phyloP scores from a whole-genome alignment of 2,329 filamentous ascomycete genomes.

The Aureobasidium pullulans region DNA sequence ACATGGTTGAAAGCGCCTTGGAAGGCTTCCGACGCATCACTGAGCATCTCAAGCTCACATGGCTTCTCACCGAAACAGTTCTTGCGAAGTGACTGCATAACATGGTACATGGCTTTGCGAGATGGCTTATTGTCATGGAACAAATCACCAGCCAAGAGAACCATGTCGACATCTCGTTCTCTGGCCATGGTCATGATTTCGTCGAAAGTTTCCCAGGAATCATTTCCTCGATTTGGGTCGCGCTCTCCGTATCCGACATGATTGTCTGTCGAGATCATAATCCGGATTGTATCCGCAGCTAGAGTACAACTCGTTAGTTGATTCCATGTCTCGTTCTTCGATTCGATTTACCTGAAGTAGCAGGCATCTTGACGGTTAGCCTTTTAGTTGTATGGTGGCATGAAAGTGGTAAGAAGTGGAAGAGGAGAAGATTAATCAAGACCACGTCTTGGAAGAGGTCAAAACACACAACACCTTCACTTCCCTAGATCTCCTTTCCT shows the following conservation, averaged over 20 bases:
- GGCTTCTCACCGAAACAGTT: constrained; percentile 95
- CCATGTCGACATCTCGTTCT: constrained; percentile 91
- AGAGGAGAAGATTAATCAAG: background rate
- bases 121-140: constrained; percentile 99
- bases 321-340: background rate
- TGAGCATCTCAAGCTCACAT: constrained; percentile 89
- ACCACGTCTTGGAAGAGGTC: background rate
- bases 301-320: background rate
- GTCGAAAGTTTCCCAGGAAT: constrained; percentile 94
- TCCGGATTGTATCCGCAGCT: constrained; percentile 79
- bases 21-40: constrained; percentile 86
- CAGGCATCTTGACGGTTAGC: constrained; percentile 6
- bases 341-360: background rate
- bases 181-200: constrained; percentile 88
- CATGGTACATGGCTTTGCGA: constrained; percentile 90
- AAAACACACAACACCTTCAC: background rate
- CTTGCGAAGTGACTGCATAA: constrained; percentile 87
- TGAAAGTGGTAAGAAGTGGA: background rate
- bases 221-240: constrained; percentile 87
- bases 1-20: constrained; percentile 82
- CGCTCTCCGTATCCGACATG: constrained; percentile 96
- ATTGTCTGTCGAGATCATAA: constrained; percentile 90
- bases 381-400: background rate
- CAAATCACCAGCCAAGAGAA: constrained; percentile 85
- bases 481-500: background rate